These are phyloP conservation scores for Zalerion maritima DNA, from an alignment of 495 filamentous ascomycete genomes.

Conservation along the genomic window DNA sequence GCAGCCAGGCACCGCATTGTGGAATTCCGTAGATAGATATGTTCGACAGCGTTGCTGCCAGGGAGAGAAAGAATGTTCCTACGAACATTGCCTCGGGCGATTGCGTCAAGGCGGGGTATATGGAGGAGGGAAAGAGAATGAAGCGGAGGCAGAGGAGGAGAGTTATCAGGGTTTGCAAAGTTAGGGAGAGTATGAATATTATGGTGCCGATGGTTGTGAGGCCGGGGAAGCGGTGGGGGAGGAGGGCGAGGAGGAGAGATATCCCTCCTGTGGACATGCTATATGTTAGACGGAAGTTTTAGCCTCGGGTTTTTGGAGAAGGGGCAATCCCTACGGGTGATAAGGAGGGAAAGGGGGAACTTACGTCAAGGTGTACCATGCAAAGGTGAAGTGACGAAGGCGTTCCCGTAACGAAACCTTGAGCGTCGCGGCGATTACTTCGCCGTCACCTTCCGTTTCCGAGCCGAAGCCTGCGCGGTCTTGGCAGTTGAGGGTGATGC, in stretches of 20 bases:
- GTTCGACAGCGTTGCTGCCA: constrained; percentile 47
- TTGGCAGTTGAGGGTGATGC: too few relatives aligned
- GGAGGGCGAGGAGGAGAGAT: constrained; percentile 41
- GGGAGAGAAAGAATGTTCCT: constrained; percentile 49
- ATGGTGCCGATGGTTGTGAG: constrained; percentile 42
- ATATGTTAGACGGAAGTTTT: constrained; percentile 1
- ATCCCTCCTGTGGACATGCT: constrained; percentile 52
- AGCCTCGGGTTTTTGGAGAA: not conserved
- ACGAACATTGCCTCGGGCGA: constrained; percentile 54
- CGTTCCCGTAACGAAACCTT: constrained; percentile 19
- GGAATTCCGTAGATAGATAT: constrained; percentile 39
- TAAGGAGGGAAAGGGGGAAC: constrained; percentile 1
- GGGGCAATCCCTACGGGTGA: constrained; percentile 1
- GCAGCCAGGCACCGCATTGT: constrained; percentile 20
- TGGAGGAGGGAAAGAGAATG: constrained; percentile 31
- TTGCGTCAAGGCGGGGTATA: constrained; percentile 42
- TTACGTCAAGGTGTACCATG: constrained; percentile 49
- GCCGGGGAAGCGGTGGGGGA: constrained; percentile 44
- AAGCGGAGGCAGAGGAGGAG: constrained; percentile 42
- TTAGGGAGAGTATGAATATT: constrained; percentile 47
- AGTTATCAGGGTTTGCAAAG: constrained; percentile 40
- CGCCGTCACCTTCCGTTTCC: too few relatives aligned
- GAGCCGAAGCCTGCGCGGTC: too few relatives aligned
- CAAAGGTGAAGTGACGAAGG: constrained; percentile 57
- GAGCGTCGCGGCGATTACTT: too few relatives aligned